Base-by-base conservation (phyloP, 2,329 filamentous ascomycete genomes). In the Aspergillus pseudoviridinutans region DNA sequence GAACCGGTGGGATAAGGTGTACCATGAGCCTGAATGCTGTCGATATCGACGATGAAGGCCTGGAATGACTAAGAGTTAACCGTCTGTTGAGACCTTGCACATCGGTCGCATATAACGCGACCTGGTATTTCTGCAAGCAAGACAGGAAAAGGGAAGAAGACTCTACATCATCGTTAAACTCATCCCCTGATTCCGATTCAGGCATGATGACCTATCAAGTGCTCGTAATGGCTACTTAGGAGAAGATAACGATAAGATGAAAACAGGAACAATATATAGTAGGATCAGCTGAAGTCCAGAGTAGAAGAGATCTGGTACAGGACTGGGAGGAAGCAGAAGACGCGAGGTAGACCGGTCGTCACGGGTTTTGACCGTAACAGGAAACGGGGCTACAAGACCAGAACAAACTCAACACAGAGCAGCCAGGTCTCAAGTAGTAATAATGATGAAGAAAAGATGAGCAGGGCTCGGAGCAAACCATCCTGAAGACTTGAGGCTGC, bases 21-120 rank as follows among this genome's bases (percentile, higher is more conserved):
- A 82, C 84, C 87, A 70, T 89, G 85, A 35, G 83, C 79, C 70
- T 88, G 86, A 32, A 89, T 83, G 49, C 80, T 77, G 59, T 89
- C 87, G 58, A 89, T 85, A 64, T 88, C 85, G 55, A 88, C 76
- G 61, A 89, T 88, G 71, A 82, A 82, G 64, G 71, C 72, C 62
- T 85, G 76, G 78, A 52, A 9, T 38, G 3, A 24, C 27, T 9
- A 10, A 35, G 46, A 29, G 24, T 25, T 8, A 57, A 29, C 20
- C 7, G n/a, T 14, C 51, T 54, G 20, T 41, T 50, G 20, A 27
- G 3, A 6, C 6, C 4, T 46, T 2, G 4, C 8, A 20, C 10
- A 4, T 24, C 10, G 3, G 9, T 25, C 42, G 42, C 42, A 24
- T 22, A 47, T 22, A 25, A 47, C 12, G 22, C 22, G 22, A 25